Evolutionary conservation across 1,139 yeast genomes (phyloP).

Genomic region (Debaryomycetaceae sp.): DNA sequence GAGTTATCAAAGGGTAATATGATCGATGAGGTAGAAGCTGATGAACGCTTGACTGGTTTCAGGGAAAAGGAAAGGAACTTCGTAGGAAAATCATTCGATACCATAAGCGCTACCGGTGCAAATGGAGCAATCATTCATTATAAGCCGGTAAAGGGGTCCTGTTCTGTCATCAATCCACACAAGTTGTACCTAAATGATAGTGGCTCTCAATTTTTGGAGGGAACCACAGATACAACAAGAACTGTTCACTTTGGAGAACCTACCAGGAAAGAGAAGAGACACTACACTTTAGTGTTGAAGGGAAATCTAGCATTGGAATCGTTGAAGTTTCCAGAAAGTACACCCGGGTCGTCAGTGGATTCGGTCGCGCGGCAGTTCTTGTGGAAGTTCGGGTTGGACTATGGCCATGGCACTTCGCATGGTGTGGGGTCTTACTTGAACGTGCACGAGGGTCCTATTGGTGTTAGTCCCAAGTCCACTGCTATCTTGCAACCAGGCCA

Average conservation of each 20-base stretch:
- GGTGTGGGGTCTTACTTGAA: constrained; percentile 93
- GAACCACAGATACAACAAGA: constrained; percentile 58
- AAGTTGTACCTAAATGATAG: constrained; percentile 86
- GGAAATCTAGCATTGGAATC: constrained; percentile 83
- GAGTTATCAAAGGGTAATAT: constrained; percentile 50
- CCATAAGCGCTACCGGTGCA: constrained; percentile 90
- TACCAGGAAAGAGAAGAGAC: constrained; percentile 58
- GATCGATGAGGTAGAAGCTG: constrained; percentile 79
- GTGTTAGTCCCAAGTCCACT: constrained; percentile 68
- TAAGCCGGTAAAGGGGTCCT: constrained; percentile 54
- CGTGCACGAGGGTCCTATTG: constrained; percentile 96
- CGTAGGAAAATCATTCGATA: constrained; percentile 83
- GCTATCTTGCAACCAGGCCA: constrained; percentile 65
- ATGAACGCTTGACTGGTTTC: constrained; percentile 61
- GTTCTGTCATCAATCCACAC: constrained; percentile 67
- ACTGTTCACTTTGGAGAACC: constrained; percentile 82
- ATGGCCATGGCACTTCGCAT: constrained; percentile 96
- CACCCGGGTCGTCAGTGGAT: constrained; percentile 82
- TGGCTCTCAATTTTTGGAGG: constrained; percentile 91
- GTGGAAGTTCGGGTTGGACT: constrained; percentile 87
- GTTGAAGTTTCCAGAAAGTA: constrained; percentile 80
- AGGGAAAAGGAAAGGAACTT: constrained; percentile 61
- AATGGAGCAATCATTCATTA: constrained; percentile 95
- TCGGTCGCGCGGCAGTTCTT: constrained; percentile 83
- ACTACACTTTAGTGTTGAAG: constrained; percentile 87